Conservation (phyloP, 176 grass and related monocot species). For the Phyllostachys edulis region DNA sequence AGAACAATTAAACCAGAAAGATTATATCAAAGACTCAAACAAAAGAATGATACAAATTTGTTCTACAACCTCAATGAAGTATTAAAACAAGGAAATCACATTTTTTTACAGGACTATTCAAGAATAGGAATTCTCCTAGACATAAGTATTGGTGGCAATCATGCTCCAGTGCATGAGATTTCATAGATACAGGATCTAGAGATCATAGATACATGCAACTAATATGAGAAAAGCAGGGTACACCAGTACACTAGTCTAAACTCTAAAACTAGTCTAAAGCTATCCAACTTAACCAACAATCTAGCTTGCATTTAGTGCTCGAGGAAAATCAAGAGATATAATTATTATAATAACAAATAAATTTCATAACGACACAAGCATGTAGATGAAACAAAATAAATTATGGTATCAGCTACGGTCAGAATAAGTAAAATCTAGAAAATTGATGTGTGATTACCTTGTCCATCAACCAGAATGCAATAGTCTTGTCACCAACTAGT, state of each 20-base stretch:
- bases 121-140: not conserved
- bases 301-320: not conserved
- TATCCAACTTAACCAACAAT: slow-evolving; percentile 7
- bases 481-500: slow-evolving; percentile 96
- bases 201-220: slow-evolving; percentile 12
- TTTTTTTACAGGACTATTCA: not conserved
- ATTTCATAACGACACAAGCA: not conserved
- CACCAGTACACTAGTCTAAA: not conserved
- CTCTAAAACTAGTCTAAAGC: not conserved
- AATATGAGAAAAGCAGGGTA: not conserved
- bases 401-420: not conserved
- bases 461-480: slow-evolving; percentile 96
- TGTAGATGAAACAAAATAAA: not conserved
- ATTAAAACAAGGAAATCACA: slow-evolving; percentile 9
- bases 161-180: slow-evolving; percentile 2
- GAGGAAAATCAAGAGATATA: slow-evolving; percentile 8
- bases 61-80: not conserved
- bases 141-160: not conserved
- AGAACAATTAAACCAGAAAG: not conserved
- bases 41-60: not conserved
- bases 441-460: slow-evolving; percentile 39
- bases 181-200: not conserved
- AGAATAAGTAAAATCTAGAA: slow-evolving; percentile 20
- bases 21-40: slow-evolving; percentile 16
- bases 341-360: not conserved